phyloP scores from a whole-genome alignment of 179 eudicot genomes.

The Camellia oleifera region DNA sequence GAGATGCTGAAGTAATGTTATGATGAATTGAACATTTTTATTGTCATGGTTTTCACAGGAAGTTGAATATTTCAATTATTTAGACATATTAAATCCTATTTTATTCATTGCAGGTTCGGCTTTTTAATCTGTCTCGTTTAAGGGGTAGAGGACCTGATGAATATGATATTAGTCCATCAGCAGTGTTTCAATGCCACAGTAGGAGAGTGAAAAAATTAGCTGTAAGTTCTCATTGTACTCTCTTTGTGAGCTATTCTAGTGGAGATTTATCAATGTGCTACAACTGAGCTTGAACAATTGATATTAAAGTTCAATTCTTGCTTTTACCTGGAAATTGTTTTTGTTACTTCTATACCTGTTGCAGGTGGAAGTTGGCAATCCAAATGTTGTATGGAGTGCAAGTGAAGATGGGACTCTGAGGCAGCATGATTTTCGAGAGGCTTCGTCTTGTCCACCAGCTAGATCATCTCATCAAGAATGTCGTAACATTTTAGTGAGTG shows the following conservation, averaged over 20 bases:
- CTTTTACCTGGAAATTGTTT: background rate
- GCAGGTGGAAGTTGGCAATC: slow-evolving; percentile 95
- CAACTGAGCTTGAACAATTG: background rate
- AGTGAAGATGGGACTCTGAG: slow-evolving; percentile 99
- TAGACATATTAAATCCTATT: slow-evolving; percentile 1
- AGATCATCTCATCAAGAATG: slow-evolving; percentile 89
- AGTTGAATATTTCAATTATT: background rate
- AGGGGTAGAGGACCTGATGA: slow-evolving; percentile 57
- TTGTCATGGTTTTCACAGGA: background rate
- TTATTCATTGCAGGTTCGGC: slow-evolving; percentile 40
- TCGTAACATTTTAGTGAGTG: slow-evolving; percentile 84
- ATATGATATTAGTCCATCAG: slow-evolving; percentile 52
- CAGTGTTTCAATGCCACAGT: slow-evolving; percentile 83
- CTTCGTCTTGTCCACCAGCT: slow-evolving; percentile 85
- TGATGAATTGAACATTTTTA: slow-evolving; percentile 11
- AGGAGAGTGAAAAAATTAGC: slow-evolving; percentile 97
- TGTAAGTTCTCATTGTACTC: slow-evolving; percentile 40
- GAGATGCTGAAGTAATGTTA: slow-evolving; percentile 81
- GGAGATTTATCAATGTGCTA: background rate
- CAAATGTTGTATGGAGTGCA: slow-evolving; percentile 98
- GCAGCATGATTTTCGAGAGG: slow-evolving; percentile 95
- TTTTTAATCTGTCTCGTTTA: slow-evolving; percentile 60
- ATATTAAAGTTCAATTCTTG: background rate
- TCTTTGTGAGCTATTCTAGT: slow-evolving; percentile 1
- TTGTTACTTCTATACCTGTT: slow-evolving; percentile 10